Evolutionary conservation across 2,329 filamentous ascomycete genomes (phyloP), one percentile per base, ranked within the genome.

Genomic region (Sporothrix mexicana): DNA sequence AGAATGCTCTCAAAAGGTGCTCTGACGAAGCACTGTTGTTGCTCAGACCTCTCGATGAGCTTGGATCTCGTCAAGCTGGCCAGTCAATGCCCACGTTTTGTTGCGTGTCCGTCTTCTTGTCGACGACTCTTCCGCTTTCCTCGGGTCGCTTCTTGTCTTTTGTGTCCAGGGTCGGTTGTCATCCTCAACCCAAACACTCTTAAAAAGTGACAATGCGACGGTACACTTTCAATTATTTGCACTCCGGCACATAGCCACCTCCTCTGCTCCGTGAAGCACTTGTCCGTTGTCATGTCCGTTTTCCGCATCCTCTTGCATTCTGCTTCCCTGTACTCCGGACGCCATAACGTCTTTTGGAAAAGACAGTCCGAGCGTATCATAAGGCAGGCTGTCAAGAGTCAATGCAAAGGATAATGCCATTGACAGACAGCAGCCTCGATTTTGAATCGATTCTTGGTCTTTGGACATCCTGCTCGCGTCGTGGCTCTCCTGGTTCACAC

Each of bases 241-340:
- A 62, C 59, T 64, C 59, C 41, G 36, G 17, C 59, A n/a, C 36
- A 64, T 64, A 45, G 59, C 59, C 59, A 64, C 59, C 57, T 41
- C 55, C 55, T 59, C 41, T 10, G 36, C 36, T 23, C 51, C n/a
- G 51, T 20, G 30, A 36, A 36, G 30, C 30, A 36, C 30, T 36
- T 36, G 30, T 36, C 30, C 30, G 30, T 36, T 36, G 30, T 36
- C 30, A 36, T 7, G 59, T 23, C n/a, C 45, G 36, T 64, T 45
- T 36, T 64, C 59, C 59, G 59, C 9, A 15, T 36, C 17, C 25
- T 61, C 15, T 43, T 25, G n/a, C n/a, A n/a, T n/a, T n/a, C n/a
- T n/a, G n/a, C n/a, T n/a, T n/a, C n/a, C n/a, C n/a, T n/a, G n/a
- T n/a, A n/a, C n/a, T n/a, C n/a, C n/a, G n/a, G n/a, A n/a, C n/a